Base-by-base conservation (phyloP, 176 grass and related monocot species). In the Zea mays region DNA sequence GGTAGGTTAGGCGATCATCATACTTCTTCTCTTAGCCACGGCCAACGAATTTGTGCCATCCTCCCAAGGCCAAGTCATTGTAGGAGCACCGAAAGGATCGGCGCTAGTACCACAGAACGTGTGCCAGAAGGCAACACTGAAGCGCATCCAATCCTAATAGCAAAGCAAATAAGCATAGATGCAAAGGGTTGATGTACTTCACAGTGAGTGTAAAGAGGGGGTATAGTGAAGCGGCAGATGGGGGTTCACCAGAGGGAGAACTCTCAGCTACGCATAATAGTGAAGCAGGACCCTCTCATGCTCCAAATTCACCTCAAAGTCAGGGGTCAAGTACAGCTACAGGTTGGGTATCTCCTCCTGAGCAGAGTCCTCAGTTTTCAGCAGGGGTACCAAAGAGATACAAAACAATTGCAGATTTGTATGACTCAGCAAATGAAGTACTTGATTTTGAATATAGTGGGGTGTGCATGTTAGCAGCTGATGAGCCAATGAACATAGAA, bases 21-120 rank as follows among this genome's bases (percentile, higher is more conserved):
- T 95, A 92, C 89, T 98, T 88, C 96, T 94, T 83, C 85, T 98
- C 87, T 95, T 99, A 60, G 92, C 92, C 89, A 92, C 95, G 73
- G 60, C 74, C 74, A 95, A 12, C 2, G 96, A 94, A 89, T 94
- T 95, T 3, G 92, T 98, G 19, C 96, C 96, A 35, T 98, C 89
- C 62, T 98, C 96, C 96, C 89, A 98, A 2, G 96, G 91, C 96
- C 96, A 98, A 77, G 45, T 52, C 84, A 94, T 94, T 54, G 96
- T 98, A 27, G 96, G 77, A 0, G 89, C 89, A 63, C 96, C 96
- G 34, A 98, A 95, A 52, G 87, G 87, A 86, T 98, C 96, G 35
- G 48, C 89, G 49, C 96, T 92, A 21, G 74, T 94, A 33, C 89
- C 92, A 75, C 89, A 87, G 78, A 98, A 98, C 0, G 96, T 94